These are phyloP conservation scores for Inonotus hispidus DNA, from an alignment of 1,284 basidiomycete species.

Conservation along the genomic window DNA sequence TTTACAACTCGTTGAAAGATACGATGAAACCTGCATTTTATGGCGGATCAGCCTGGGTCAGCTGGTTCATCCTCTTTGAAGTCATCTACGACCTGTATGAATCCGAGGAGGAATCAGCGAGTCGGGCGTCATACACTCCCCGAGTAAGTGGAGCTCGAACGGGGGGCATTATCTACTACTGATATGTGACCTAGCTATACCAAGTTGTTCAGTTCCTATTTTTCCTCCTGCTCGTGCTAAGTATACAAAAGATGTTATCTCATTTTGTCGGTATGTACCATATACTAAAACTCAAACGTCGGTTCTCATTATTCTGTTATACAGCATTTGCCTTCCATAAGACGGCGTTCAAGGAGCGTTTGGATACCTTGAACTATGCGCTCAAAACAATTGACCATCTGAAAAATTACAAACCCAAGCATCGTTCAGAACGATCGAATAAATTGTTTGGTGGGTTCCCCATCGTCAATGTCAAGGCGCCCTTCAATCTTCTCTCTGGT, in stretches of 20 bases:
- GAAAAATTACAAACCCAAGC: conserved; percentile 64
- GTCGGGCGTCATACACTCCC: conserved; percentile 52
- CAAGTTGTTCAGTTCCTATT: conserved; percentile 65
- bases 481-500: conserved; percentile 21
- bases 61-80: conserved; percentile 65
- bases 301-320: not conserved
- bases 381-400: conserved; percentile 65
- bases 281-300: not conserved
- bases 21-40: conserved; percentile 65
- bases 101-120: conserved; percentile 33
- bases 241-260: conserved; percentile 56
- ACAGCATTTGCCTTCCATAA: conserved; percentile 68
- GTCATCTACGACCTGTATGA: conserved; percentile 55
- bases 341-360: conserved; percentile 70
- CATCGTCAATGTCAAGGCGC: conserved; percentile 28
- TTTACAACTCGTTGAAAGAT: conserved; percentile 63
- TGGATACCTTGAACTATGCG: conserved; percentile 49
- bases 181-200: conserved; percentile 33
- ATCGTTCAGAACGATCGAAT: conserved; percentile 10
- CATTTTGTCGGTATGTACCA: conserved; percentile 46
- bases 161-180: not conserved
- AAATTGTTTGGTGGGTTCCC: conserved; percentile 24
- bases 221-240: conserved; percentile 59
- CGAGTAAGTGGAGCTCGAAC: conserved; percentile 26
- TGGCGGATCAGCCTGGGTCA: conserved; percentile 57